Conservation (phyloP, 2,329 filamentous ascomycete species). For the Aureobasidium leucospermi region DNA sequence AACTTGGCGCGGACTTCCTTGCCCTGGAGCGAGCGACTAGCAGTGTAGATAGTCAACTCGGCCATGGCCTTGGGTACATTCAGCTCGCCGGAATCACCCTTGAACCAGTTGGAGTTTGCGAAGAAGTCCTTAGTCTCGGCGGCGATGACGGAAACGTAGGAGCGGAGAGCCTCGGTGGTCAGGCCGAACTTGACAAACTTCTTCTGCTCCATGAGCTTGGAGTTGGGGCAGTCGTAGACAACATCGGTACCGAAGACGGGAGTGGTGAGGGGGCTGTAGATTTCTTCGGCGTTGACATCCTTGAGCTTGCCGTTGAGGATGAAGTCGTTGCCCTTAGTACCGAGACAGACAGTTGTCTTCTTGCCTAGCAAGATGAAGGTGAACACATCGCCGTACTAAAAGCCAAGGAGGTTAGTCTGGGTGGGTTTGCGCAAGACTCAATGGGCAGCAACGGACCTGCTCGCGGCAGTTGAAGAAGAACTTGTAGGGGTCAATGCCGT, state of each 20-base stretch:
- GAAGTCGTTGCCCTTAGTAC: slow-evolving; percentile 79
- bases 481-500: slow-evolving; percentile 86
- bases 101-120: slow-evolving; percentile 52
- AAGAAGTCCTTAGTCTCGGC: slow-evolving; percentile 67
- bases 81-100: slow-evolving; percentile 59
- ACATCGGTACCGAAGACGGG: slow-evolving; percentile 76
- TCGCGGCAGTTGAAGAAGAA: slow-evolving; percentile 70
- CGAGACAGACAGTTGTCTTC: slow-evolving; percentile 80
- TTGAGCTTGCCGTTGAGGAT: slow-evolving; percentile 85
- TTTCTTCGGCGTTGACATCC: slow-evolving; percentile 84
- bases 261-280: slow-evolving; percentile 69
- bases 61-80: slow-evolving; percentile 71
- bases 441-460: slow-evolving; percentile 52
- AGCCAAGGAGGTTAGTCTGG: slow-evolving; percentile 15
- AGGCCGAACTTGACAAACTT: slow-evolving; percentile 84
- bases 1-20: slow-evolving; percentile 75
- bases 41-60: slow-evolving; percentile 84
- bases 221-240: slow-evolving; percentile 84
- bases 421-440: background rate
- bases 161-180: slow-evolving; percentile 64
- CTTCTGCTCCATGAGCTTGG: slow-evolving; percentile 94
- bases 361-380: slow-evolving; percentile 83
- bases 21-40: slow-evolving; percentile 77
- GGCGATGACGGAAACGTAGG: slow-evolving; percentile 73
- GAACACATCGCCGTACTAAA: slow-evolving; percentile 77